A percentile compares a stretch with the other conserved stretches of the same genome.
Evolutionary conservation across 2,329 filamentous ascomycete species (phyloP).

Genomic region (Diaporthe ampelina): DNA sequence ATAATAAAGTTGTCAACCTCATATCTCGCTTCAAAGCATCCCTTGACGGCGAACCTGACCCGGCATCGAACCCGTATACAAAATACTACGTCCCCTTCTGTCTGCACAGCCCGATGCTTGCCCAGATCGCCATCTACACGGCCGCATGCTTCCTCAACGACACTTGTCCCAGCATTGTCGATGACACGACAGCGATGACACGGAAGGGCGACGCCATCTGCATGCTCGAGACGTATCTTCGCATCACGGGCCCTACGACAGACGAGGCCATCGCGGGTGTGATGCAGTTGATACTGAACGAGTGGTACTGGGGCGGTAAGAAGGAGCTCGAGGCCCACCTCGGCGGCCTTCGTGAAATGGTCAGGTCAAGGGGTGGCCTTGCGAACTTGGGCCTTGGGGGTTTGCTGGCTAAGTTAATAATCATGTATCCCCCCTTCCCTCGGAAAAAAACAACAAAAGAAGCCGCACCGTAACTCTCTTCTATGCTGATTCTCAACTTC

Average conservation of each 20-base stretch:
- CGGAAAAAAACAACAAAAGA: too few relatives aligned
- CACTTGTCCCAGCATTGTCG: conserved; percentile 56
- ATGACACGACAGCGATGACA: conserved; percentile 57
- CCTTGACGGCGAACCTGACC: conserved; percentile 62
- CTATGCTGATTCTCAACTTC: background rate
- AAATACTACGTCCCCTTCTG: conserved; percentile 63
- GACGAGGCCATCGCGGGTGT: conserved; percentile 64
- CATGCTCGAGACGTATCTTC: conserved; percentile 63
- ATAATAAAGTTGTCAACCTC: conserved; percentile 58
- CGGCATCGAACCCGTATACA: conserved; percentile 58
- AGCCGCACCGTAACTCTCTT: background rate
- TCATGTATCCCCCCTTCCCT: conserved; percentile 53
- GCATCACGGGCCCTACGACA: conserved; percentile 52
- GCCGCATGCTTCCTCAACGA: conserved; percentile 66
- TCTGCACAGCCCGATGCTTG: conserved; percentile 63
- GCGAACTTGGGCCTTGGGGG: conserved; percentile 61
- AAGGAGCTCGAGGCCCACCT: conserved; percentile 62
- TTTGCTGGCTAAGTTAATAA: conserved; percentile 61
- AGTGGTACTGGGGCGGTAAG: conserved; percentile 68
- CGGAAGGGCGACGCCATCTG: conserved; percentile 59
- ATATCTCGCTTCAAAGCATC: conserved; percentile 65
- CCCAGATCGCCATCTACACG: conserved; percentile 64
- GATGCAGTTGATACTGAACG: conserved; percentile 63
- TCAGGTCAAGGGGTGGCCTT: conserved; percentile 61
- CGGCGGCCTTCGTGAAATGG: conserved; percentile 62